Conservation (phyloP, 2,329 filamentous ascomycete species). For the Pezicula carpinea region DNA sequence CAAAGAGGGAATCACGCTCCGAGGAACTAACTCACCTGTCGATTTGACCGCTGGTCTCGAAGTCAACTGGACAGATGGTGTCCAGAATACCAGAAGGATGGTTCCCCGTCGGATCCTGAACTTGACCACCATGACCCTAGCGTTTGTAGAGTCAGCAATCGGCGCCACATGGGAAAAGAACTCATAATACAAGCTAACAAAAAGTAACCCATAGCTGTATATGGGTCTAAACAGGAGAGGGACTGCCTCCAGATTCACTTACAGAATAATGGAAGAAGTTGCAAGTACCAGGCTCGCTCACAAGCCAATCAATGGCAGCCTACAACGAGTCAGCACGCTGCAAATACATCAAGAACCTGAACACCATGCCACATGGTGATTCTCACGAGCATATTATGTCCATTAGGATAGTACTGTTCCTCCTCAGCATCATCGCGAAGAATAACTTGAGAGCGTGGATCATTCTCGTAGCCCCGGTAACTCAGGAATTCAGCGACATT, state of each 20-base stretch:
- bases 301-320: conserved; percentile 54
- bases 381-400: conserved; percentile 29
- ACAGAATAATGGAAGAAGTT: conserved; percentile 54
- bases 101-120: conserved; percentile 38
- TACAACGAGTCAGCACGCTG: conserved; percentile 18
- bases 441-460: conserved; percentile 31
- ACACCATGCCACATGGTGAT: background rate
- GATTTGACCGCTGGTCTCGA: conserved; percentile 47
- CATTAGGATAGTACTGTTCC: conserved; percentile 29
- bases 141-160: no score
- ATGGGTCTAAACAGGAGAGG: no score
- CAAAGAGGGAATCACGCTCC: no score
- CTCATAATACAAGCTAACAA: no score
- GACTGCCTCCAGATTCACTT: no score
- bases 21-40: no score
- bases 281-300: conserved; percentile 45
- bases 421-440: conserved; percentile 31
- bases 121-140: conserved; percentile 48
- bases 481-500: conserved; percentile 34
- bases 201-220: no score
- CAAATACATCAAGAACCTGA: background rate
- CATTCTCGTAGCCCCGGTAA: conserved; percentile 32
- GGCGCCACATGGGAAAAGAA: no score
- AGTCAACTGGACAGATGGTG: conserved; percentile 50
- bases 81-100: conserved; percentile 39